Evolutionary conservation across 106 monocot species (phyloP).

Genomic region (Acorus gramineus): DNA sequence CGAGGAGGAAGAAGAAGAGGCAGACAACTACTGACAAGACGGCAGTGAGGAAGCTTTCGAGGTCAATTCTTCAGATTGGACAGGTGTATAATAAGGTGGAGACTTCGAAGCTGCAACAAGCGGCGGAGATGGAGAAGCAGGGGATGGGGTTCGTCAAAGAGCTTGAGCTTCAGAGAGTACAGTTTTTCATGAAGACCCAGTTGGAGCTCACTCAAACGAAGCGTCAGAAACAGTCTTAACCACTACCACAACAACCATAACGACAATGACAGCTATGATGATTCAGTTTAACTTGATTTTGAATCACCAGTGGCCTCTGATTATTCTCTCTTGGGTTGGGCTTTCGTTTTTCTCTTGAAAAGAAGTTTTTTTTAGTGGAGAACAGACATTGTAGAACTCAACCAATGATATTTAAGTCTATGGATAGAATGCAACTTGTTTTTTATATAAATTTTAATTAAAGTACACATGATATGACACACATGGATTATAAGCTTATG

Average conservation of each 20-base stretch:
- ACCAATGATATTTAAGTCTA: no score
- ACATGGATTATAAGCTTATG: no score
- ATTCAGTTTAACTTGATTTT: no score
- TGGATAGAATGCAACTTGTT: no score
- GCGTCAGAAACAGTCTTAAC: background rate
- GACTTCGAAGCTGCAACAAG: conserved; percentile 45
- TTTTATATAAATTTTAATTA: no score
- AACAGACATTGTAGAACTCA: no score
- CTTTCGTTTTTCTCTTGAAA: no score
- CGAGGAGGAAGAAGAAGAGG: background rate
- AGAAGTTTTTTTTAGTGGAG: no score
- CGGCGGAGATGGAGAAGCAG: conserved; percentile 65
- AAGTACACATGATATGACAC: no score
- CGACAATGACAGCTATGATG: background rate
- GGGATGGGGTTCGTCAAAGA: conserved; percentile 55
- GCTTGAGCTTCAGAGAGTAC: conserved; percentile 66
- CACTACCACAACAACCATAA: background rate
- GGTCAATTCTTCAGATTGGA: conserved; percentile 46
- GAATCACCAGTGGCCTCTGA: no score
- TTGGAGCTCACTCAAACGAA: conserved; percentile 33
- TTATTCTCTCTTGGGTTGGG: no score
- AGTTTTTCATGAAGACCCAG: conserved; percentile 59
- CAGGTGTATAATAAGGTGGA: conserved; percentile 81
- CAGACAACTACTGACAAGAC: no score
- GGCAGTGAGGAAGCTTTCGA: conserved; percentile 34